Evolutionary conservation across 2,329 filamentous ascomycete species (phyloP), one percentile per base, ranked within the genome.

Genomic region (Helicocarpus griseus): DNA sequence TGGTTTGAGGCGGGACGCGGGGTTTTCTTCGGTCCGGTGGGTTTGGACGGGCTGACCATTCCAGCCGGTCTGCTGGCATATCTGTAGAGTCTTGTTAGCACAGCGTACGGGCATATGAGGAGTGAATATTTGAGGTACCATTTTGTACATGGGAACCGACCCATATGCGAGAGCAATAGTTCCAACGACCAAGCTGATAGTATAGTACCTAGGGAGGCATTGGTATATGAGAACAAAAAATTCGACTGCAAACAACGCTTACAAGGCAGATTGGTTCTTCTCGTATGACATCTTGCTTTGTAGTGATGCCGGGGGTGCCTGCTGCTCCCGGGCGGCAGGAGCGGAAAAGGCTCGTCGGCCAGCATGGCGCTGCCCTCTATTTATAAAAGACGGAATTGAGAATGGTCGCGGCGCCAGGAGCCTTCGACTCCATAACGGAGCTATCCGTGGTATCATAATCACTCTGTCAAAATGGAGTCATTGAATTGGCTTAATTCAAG

Each of bases 21-120:
- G 80, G 67, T 94, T 86, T 56, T 73, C 75, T 53, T 77, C 71
- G 56, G 73, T 75, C 72, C 88, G 85, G 43, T 80, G 80, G 13
- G 89, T 89, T 65, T 89, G 88, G 57, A 96, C 81, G 29, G 91
- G 91, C 66, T 95, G 89, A 38, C 91, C 91, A 61, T 89, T 89
- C 89, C 89, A 97, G 62, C 91, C 73, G 13, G 69, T 76, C 61
- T 76, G 73, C 58, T 75, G 72, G 54, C 73, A 76, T 46, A 76
- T 75, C 73, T 76, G 56, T 35, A 43, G 50, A 24, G 45, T 9
- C 49, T 4, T 38, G 28, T 39, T 22, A 43, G 36, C 14, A 48
- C 43, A 33, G 22, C 53, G 9, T 56, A 48, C 22, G 24, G 31
- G 17, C 4, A 8, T 11, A 21, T 48, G 8, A 22, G 36, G 22